Base-by-base conservation (phyloP, 768 basidiomycete species). In the Trametes cingulata region DNA sequence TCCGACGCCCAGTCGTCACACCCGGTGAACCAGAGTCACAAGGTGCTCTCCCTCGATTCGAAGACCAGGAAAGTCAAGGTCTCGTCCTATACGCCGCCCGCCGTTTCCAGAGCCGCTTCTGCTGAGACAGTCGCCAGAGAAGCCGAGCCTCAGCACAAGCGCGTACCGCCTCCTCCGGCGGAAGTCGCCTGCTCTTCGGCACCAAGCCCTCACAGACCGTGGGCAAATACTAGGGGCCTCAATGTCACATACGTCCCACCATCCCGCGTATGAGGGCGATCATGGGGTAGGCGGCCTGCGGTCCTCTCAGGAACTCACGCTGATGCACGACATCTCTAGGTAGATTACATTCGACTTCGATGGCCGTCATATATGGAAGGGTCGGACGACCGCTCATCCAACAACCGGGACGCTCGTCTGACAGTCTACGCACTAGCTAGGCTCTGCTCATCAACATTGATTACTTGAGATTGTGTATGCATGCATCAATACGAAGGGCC, bases 21-120 rank as follows among this genome's bases (percentile, higher is more conserved):
- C n/a, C 71, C 77, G 0, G 65, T 65, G 12, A 69, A 76, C 15
- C 74, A 79, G 48, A 77, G 80, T 0, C 84, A 83, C 61, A 86
- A 82, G 67, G 83, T 88, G 10, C 64, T 89, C 22, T 87, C 88
- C 9, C 65, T 90, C 36, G 80, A 81, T 56, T 73, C 77, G 10
- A 78, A 79, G 58, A 81, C 78, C 25, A 81, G 81, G 47, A 80
- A 75, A 57, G 78, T 85, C 20, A 79, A 73, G 1, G 75, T 89
- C 6, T 78, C 84, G 2, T 82, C 86, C 0, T 86, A 81, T 65
- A 68, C 70, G 1, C 74, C 78, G 6, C 61, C 70, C 2, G 46
- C 64, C 6, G 66, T 73, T 17, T 78, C 79, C 24, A 72, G 75
- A 2, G 68, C 75, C 2, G 68, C 70, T 0, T 78, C 78, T 0